Evolutionary conservation across 768 basidiomycete species (phyloP), one percentile per base, ranked within the genome.

Genomic region (Trametes elegans): DNA sequence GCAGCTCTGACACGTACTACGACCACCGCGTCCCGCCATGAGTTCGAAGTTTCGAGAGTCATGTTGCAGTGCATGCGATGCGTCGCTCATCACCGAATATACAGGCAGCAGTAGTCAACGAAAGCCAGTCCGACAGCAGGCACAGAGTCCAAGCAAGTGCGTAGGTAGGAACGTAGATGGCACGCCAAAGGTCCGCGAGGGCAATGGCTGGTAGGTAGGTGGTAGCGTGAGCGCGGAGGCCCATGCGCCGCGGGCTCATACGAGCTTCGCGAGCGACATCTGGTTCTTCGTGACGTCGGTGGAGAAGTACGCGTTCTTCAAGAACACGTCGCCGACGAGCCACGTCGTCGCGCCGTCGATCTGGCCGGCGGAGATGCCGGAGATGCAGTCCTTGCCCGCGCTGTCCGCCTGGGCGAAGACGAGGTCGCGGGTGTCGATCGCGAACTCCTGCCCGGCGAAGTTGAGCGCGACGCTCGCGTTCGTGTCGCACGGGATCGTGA

Each of bases 251-350:
- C 57, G 21, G 50, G 51, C 44, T 58, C 67, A 77, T 10, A 73
- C 71, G 49, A 82, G 74, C 62, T 80, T 76, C 21, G 85, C 85
- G 55, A 88, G 75, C 23, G 77, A 81, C 28, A 88, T 73, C 35
- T 76, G 72, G 66, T 88, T 85, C 61, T 77, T 76, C 10, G 57
- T 67, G 13, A 81, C 79, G 59, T 90, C 74, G 10, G 80, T 84
- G 6, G 85, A 85, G 67, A 85, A 84, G 66, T 87, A 88, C 0
- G 77, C 86, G 62, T 87, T 90, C 79, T 89, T 89, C 64, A 88
- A 71, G 75, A 88, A 89, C 23, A 84, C 83, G 60, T 86, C 89
- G 26, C 87, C 87, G 31, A 86, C 84, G 55, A 92, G 78, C 88
- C 87, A 90, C 61, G 85, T 78, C 3, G 72, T 78, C 10, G 74